Conservation (phyloP, 1,139 yeast genomes). For the Taphrina deformans region DNA sequence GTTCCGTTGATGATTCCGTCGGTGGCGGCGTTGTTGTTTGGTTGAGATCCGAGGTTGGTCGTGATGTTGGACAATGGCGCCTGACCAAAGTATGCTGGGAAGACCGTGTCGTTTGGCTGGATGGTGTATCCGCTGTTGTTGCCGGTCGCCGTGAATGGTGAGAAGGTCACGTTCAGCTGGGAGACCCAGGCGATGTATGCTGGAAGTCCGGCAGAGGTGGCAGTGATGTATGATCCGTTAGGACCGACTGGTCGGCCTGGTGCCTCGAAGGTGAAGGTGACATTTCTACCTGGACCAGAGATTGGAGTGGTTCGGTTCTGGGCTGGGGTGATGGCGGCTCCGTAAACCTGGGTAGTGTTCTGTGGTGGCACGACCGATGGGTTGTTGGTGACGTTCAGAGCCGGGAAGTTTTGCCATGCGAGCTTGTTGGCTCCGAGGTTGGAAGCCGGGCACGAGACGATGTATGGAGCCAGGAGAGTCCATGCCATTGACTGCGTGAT, state of each 20-base stretch:
- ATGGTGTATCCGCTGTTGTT: constrained; percentile 31
- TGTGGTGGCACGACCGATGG: constrained; percentile 29
- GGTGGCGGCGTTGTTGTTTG: constrained; percentile 18
- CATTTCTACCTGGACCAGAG: constrained; percentile 34
- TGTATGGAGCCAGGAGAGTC: constrained; percentile 37
- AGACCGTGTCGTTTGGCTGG: constrained; percentile 36
- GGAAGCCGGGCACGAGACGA: constrained; percentile 30
- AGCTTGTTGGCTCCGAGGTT: constrained; percentile 34
- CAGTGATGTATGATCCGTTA: constrained; percentile 65
- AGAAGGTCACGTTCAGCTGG: constrained; percentile 37
- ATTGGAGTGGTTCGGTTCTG: constrained; percentile 36
- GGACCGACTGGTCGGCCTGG: constrained; percentile 85
- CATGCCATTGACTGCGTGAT: constrained; percentile 37
- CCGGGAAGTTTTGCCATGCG: constrained; percentile 37
- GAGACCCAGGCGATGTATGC: constrained; percentile 38
- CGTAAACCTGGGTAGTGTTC: constrained; percentile 32
- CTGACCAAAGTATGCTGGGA: constrained; percentile 26
- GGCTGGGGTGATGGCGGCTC: constrained; percentile 30
- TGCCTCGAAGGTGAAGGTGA: constrained; percentile 77
- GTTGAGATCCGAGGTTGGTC: constrained; percentile 13
- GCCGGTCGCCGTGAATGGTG: constrained; percentile 31
- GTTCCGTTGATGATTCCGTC: constrained; percentile 37
- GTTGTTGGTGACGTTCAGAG: constrained; percentile 34
- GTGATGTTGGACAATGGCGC: constrained; percentile 19
- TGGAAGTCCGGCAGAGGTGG: constrained; percentile 33